Evolutionary conservation across 106 monocot genomes (phyloP), one percentile per base, ranked within the genome.

Genomic region (Acorus gramineus): DNA sequence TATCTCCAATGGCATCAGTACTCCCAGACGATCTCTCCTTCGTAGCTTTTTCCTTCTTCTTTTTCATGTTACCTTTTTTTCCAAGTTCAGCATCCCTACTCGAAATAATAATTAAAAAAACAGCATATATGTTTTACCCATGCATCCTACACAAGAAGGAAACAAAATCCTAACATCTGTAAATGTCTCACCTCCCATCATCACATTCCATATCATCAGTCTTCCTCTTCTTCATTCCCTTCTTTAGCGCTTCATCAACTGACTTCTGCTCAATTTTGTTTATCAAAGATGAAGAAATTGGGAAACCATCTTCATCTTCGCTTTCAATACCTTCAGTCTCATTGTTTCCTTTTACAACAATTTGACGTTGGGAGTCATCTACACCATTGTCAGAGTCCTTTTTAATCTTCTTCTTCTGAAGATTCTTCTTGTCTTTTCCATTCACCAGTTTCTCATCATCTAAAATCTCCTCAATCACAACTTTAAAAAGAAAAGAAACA

Each of bases 271-370:
- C n/a, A 10, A 48, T 60, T 56, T 79, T 82, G 61, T 60, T 66
- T 62, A 43, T 65, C n/a, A 59, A 43, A 42, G 73, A 66, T 12
- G 76, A 66, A 14, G 69, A 76, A 71, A 84, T 76, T 43, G 94
- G 94, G 62, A 94, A 94, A 12, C 94, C 94, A 84, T 94, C 90
- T 62, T 90, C 94, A 82, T 94, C 90, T 76, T 94, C 94, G 72
- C 90, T 90, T 74, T 90, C 94, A 11, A 68, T 11, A 10, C 51
- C 43, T 46, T 44, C 44, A 53, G 74, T 3, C 8, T 57, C 28
- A 28, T 28, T 55, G 8, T 66, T 69, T 57, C 64, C 12, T 60
- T 66, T 79, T 42, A 77, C 81, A 53, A 66, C 65, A 56, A 86
- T 66, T 49, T 84, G 73, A 45, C 42, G 57, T 57, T 93, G 42